Evolutionary conservation across 345 rosid genomes (phyloP).

Genomic region (Syzygium grande): DNA sequence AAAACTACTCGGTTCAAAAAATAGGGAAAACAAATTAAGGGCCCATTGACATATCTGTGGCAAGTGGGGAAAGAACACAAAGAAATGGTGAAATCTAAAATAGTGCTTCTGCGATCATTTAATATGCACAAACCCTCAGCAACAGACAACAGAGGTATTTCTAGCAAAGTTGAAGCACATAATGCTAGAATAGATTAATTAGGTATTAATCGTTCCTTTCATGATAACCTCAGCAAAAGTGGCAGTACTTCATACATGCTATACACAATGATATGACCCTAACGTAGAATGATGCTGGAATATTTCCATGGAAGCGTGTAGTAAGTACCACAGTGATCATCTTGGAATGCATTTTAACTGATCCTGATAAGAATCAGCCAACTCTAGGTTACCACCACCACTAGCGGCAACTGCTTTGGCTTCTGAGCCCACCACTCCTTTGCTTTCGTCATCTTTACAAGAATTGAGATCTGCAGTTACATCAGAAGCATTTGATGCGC

Average conservation of each 20-base stretch:
- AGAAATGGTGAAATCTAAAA: background rate
- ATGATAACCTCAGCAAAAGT: background rate
- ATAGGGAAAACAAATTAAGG: background rate
- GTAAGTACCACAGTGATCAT: constrained; percentile 47
- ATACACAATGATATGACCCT: background rate
- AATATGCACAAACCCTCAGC: background rate
- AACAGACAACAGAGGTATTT: background rate
- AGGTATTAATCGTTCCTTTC: background rate
- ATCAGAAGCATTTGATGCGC: constrained; percentile 51
- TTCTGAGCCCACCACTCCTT: constrained; percentile 28
- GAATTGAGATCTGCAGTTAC: constrained; percentile 28
- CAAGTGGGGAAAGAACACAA: background rate
- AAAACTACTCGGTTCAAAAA: background rate
- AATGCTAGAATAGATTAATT: background rate
- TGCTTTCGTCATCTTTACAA: constrained; percentile 18
- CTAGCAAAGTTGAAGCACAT: background rate
- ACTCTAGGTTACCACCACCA: constrained; percentile 58
- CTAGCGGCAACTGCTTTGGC: constrained; percentile 34
- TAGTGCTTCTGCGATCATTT: background rate
- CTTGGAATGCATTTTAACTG: constrained; percentile 21
- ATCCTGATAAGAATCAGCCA: constrained; percentile 22
- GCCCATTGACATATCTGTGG: background rate
- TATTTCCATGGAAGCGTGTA: background rate
- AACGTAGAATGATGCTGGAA: background rate
- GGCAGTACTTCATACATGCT: background rate